Evolutionary conservation across 139 green algal genomes (phyloP), one percentile per base, ranked within the genome.

Genomic region (Gonium pectorale): DNA sequence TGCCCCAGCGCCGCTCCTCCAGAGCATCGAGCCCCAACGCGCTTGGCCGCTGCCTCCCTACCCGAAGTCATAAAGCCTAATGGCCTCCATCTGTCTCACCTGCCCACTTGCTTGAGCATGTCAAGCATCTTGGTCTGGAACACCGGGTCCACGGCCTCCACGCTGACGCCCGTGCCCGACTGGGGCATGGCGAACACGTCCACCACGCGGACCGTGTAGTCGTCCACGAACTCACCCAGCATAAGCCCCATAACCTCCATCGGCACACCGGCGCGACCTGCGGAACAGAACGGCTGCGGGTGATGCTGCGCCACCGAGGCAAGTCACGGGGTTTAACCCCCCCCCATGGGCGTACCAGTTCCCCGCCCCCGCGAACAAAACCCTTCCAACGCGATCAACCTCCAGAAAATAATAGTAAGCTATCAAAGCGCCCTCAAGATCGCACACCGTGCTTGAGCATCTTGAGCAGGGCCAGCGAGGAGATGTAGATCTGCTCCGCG

Each of bases 211-310:
- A 99, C 98, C 0, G 98, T 99, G 92, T 99, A 99, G 79, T 99
- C 98, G 79, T 99, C 98, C 35, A 99, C 96, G 87, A 99, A 99
- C 88, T 99, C 98, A 21, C 98, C 98, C 62, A 99, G 94, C 98
- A 99, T 99, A 1, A 99, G 92, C 11, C 98, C 98, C 98, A 99
- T 99, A 22, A 99, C 98, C 91, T 99, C 98, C 97, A 99, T 98
- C 33, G 98, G 98, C 49, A 99, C 98, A 51, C 98, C 98, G 6
- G 98, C 98, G 27, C 98, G 89, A 21, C 97, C 95, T 98, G 94
- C 24, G 67, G 33, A 69, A 26, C 1, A 1, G 9, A 11, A 27
- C n/a, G n/a, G 7, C 17, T 22, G 15, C 6, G 54, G 11, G 54
- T 19, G 21, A 54, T 15, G 11, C 46, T 54, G 15, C 13, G 46